Evolutionary conservation across 495 filamentous ascomycete species (phyloP).

Genomic region (Poronia punctata): DNA sequence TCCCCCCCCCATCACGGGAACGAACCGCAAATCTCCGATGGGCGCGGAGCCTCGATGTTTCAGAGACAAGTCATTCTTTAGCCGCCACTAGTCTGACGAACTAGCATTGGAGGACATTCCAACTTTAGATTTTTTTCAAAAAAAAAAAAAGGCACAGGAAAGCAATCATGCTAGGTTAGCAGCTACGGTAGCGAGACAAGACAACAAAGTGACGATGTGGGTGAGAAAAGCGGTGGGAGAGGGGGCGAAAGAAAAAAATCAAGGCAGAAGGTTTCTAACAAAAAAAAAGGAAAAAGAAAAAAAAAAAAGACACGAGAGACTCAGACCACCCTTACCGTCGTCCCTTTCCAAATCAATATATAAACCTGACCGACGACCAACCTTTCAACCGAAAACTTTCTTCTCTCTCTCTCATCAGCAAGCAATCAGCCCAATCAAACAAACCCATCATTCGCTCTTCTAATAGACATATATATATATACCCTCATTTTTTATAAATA

Average conservation of each 20-base stretch:
- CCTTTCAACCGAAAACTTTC: background rate
- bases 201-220: too few relatives aligned
- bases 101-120: constrained; percentile 16
- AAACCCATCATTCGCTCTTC: too few relatives aligned
- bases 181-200: too few relatives aligned
- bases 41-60: background rate
- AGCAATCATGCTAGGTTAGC: too few relatives aligned
- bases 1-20: constrained; percentile 10
- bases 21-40: constrained; percentile 6
- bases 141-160: too few relatives aligned
- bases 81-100: constrained; percentile 13
- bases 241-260: background rate
- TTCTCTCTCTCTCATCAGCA: background rate
- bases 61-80: constrained; percentile 24
- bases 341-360: constrained; percentile 21
- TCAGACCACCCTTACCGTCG: too few relatives aligned
- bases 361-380: constrained; percentile 17
- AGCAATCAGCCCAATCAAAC: background rate
- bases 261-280: background rate
- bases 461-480: too few relatives aligned
- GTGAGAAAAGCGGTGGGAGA: too few relatives aligned
- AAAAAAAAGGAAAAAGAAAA: too few relatives aligned
- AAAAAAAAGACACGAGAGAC: too few relatives aligned
- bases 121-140: too few relatives aligned
- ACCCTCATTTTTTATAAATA: constrained; percentile 8